Base-by-base conservation (phyloP, 129 eudicot genomes). In the Flaveria brownii region DNA sequence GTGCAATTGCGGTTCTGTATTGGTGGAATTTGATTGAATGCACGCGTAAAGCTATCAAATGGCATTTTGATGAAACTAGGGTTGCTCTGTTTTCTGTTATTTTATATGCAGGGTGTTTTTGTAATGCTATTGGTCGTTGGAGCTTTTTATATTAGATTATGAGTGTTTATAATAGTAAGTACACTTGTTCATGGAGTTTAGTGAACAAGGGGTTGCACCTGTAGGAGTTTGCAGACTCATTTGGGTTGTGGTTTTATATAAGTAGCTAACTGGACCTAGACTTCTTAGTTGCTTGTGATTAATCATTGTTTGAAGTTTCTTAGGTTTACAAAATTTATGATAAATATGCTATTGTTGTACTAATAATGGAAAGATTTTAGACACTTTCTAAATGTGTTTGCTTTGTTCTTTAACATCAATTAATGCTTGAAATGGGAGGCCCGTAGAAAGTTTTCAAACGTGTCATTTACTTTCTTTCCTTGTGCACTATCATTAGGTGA, bases 11-110 rank as follows among this genome's bases (percentile, higher is more conserved):
- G 39, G 62, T 55, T 70, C 69, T 49, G 11, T 76, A 45, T 61
- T 72, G 42, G 59, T 84, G 87, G 77, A 82, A 83, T 85, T 62
- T 79, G 64, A 60, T 80, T 61, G 80, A 69, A 70, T 80, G 64
- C 67, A 67, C 49, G 68, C 68, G 20, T 68, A 9, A 12, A 65
- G 41, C 46, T 67, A 77, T 77, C 81, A 77, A 67, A 67, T 67
- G 66, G 3, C 20, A 39, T 39, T 47, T 47, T 33, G n/a, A 71
- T 57, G 49, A 23, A 71, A 68, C 82, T 65, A 45, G 68, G 77
- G 69, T 75, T 54, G 75, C 56, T 71, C 74, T 79, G 80, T 77
- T 77, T 66, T 54, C 20, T 67, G 68, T 20, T 77, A 43, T 23
- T 18, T 68, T 75, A 39, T 50, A 14, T 41, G 43, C 45, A 13